Evolutionary conservation across 2,329 filamentous ascomycete species (phyloP), one percentile per base, ranked within the genome.

Genomic region (Thermothelomyces thermophilus): DNA sequence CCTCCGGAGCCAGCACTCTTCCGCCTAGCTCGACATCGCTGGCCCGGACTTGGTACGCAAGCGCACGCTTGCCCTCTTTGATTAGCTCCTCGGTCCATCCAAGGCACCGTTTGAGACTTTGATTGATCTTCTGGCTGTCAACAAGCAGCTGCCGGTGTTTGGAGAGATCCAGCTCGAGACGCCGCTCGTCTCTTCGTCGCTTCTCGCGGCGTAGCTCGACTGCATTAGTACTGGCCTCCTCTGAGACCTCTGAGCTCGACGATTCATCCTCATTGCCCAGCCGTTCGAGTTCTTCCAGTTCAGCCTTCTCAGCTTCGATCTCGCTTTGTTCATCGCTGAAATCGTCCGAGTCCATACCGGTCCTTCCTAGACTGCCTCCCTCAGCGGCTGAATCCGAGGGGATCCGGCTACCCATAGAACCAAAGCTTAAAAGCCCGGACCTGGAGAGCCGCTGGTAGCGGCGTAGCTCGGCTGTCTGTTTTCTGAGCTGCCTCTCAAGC

Each of bases 111-210:
- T 89, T 94, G 40, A 98, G 77, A 65, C 87, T 95, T 65, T 94
- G 87, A 64, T 96, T 97, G 74, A 97, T 90, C 70, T 90, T 94
- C 63, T 96, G 90, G 58, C 86, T 93, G 64, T 95, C 90, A 34
- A 90, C 73, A 8, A 98, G 78, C 1, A 97, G 73, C 62, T 95
- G 86, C 58, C 90, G 87, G 65, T 98, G 93, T 63, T 90, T 91
- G 3, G 83, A 79, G 1, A 98, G 75, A 66, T 98, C 93, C 4
- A 90, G 75, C 59, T 86, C 80, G n/a, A 97, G 73, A 26, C 88
- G 81, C 58, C 84, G 84, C 64, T 95, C 89, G 57, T 97, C 91
- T 46, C 79, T 79, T 42, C 80, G 77, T n/a, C 82, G 73, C 61
- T 74, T 59, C 61, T 73, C 52, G 68, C 80, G 62, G 58, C 66